Percentiles rank a stretch among this genome's conserved stretches.
Conservation (phyloP, 176 grass and related monocot species). For the Puya raimondii region DNA sequence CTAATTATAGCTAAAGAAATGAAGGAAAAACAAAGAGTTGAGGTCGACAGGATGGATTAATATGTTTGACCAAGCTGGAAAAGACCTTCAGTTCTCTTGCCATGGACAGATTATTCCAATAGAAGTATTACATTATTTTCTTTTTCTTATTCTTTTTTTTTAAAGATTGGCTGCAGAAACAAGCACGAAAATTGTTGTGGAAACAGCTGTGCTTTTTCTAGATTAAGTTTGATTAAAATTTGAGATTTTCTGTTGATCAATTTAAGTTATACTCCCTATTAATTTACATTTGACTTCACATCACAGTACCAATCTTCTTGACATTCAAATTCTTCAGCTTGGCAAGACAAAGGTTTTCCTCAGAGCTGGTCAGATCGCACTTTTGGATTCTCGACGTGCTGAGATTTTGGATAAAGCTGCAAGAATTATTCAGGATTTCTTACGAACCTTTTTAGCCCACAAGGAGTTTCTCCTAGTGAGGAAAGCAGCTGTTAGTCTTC, state of each 20-base stretch:
- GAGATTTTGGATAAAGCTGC: slow-evolving; percentile 73
- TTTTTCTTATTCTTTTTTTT: background rate
- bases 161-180: background rate
- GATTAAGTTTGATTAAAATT: background rate
- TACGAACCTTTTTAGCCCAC: slow-evolving; percentile 49
- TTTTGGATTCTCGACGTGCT: slow-evolving; percentile 61
- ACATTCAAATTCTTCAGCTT: slow-evolving; percentile 53
- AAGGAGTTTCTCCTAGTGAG: slow-evolving; percentile 44
- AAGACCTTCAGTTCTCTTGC: background rate
- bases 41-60: no score
- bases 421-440: slow-evolving; percentile 46
- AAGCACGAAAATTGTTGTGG: background rate
- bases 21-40: no score
- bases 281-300: background rate
- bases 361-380: slow-evolving; percentile 76
- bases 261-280: background rate
- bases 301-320: background rate
- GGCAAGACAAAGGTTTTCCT: slow-evolving; percentile 86
- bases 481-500: slow-evolving; percentile 46
- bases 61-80: background rate
- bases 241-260: background rate
- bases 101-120: background rate
- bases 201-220: background rate
- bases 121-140: background rate
- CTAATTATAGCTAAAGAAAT: no score